Conservation (phyloP, 2,329 filamentous ascomycete species). For the Parasarocladium wereldwijsianum region DNA sequence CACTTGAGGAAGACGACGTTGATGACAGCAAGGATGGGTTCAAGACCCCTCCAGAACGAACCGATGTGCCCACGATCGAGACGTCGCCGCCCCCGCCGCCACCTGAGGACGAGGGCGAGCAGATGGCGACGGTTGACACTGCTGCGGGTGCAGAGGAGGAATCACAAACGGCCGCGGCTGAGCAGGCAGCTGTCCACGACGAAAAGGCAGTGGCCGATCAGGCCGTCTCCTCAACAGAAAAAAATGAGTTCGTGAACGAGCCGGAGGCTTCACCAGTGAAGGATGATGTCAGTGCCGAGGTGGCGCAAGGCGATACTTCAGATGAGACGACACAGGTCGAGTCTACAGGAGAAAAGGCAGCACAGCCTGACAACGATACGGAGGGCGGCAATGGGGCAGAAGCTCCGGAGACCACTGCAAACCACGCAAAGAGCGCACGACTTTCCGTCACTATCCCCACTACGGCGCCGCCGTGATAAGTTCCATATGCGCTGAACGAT, state of each 20-base stretch:
- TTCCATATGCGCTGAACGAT: too few species aligned
- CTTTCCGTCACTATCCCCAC: conserved; percentile 4
- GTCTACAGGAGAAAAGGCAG: too few species aligned
- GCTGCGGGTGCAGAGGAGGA: background rate
- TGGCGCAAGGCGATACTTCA: too few species aligned
- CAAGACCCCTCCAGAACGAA: conserved; percentile 1
- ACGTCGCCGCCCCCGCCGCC: background rate
- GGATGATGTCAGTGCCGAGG: too few species aligned
- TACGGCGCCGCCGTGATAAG: too few species aligned
- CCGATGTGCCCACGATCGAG: background rate
- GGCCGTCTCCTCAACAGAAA: background rate
- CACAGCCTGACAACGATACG: too few species aligned
- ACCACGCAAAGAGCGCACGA: too few species aligned
- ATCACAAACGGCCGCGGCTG: background rate
- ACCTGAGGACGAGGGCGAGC: conserved; percentile 1
- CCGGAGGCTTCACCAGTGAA: too few species aligned
- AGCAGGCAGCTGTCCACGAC: background rate
- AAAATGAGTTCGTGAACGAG: too few species aligned
- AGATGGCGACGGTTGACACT: background rate
- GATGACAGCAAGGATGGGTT: conserved; percentile 1
- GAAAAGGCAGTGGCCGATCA: background rate
- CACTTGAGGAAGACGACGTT: conserved; percentile 1
- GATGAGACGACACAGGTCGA: too few species aligned
- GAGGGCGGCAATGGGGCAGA: too few species aligned
- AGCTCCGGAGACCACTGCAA: too few species aligned